Base-by-base conservation (phyloP, 75 land plant genomes). In the Isoetes taiwanensis region DNA sequence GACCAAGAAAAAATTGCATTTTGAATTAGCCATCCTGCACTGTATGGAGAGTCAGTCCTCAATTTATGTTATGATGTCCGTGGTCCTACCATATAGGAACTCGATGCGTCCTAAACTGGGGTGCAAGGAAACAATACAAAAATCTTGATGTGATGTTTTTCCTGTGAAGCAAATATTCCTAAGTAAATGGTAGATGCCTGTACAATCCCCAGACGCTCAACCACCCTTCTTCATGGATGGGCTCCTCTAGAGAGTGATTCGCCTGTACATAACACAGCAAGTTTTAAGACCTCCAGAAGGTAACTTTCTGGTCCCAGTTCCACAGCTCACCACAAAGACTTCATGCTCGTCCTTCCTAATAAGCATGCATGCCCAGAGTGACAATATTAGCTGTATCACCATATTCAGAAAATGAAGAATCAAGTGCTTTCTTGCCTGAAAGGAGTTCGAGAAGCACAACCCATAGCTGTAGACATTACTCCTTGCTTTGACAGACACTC, bases 401-500 rank as follows among this genome's bases (percentile, higher is more conserved):
- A 59, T 72, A 71, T 10, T 31, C 30, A 21, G 81, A 83, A 53
- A 83, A 86, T 52, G 78, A 74, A 23, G 78, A 76, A 60, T 86
- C 93, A 32, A 86, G 52, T 1, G 79, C 76, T 50, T 66, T 77
- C 74, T 86, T 86, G n/a, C 74, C 81, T 30, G 93, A 86, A 5
- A 86, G 59, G 39, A 86, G 61, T 75, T 86, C 93, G 26, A 83
- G 67, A n/a, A 86, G 79, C 64, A 83, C 84, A 12, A 86, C 84
- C 93, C 93, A 56, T 77, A 86, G 78, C 93, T 86, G 67, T 86
- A 86, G 21, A 86, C 93, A 67, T 86, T 86, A n/a, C n/a, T n/a
- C n/a, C n/a, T n/a, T 28, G 84, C 71, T 56, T 86, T 86, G 2
- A 83, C 86, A 19, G 93, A 80, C 4, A 86, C 81, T 2, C 84